Conservation (phyloP, 345 rosid genomes). For the Turnera subulata region DNA sequence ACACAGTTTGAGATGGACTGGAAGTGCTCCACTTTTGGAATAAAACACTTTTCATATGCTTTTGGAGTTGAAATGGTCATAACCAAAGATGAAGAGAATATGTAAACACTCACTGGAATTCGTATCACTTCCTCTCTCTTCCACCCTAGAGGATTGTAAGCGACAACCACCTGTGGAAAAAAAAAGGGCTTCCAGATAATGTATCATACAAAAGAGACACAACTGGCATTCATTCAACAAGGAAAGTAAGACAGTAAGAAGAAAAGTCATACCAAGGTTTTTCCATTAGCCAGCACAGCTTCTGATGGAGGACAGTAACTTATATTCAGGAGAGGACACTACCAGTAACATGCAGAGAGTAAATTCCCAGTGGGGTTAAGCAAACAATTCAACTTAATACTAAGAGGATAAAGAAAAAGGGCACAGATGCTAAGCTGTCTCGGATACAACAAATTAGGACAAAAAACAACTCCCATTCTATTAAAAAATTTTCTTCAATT, state of each 20-base stretch:
- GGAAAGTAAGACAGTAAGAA: conserved; percentile 8
- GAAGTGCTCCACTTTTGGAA: not conserved
- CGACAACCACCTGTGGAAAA: conserved; percentile 52
- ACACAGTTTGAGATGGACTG: not conserved
- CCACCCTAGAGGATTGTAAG: conserved; percentile 92
- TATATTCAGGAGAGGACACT: conserved; percentile 93
- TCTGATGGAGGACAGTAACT: conserved; percentile 94
- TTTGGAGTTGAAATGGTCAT: conserved; percentile 9
- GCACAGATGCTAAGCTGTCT: not conserved
- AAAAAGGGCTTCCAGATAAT: conserved; percentile 14
- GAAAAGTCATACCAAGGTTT: conserved; percentile 59
- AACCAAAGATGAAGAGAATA: conserved; percentile 11
- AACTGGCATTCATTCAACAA: conserved; percentile 13
- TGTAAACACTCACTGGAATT: conserved; percentile 57
- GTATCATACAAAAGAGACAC: conserved; percentile 14
- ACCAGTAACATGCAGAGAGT: conserved; percentile 29
- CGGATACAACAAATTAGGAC: not conserved
- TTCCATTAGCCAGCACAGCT: conserved; percentile 50
- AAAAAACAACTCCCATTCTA: not conserved
- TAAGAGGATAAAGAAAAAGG: not conserved
- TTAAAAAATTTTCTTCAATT: too few species aligned
- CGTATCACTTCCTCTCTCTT: conserved; percentile 71
- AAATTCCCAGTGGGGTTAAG: too few species aligned
- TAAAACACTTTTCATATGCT: not conserved
- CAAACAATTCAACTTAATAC: conserved; percentile 5